Base-by-base conservation (phyloP, 352 stramenopile species). In the Albugo candida region DNA sequence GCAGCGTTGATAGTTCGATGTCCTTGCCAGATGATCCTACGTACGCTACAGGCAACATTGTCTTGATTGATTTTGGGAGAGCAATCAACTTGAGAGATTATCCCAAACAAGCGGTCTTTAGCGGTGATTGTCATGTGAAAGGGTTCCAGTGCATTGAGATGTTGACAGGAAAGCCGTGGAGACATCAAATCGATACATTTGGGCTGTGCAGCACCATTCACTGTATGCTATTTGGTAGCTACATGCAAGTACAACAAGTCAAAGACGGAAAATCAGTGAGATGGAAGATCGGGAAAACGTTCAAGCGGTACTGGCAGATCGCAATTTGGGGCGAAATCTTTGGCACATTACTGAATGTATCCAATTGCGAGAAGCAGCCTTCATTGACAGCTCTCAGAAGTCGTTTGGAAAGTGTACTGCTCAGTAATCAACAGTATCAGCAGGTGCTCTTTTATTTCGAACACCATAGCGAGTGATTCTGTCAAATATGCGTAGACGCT, bases 91-190 rank as follows among this genome's bases (percentile, higher is more conserved):
- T 84, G 36, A 52, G 51, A 19, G 49, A 64, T 24, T 92, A 83
- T 45, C 67, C 74, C 0, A 16, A 56, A 0, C 60, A 58, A 14
- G 85, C 61, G 12, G 64, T 45, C 13, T 92, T 92, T 47, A 56
- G 49, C 27, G 75, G 77, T 24, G 71, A 81, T 47, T 89, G 77
- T 52, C 79, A 92, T 39, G 71, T 70, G 4, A 84, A 85, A 62
- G 77, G 72, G 5, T 92, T 92, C 42, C 70, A 89, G 58, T 82
- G 63, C 19, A 58, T 86, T 19, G 79, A 92, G 54, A 92, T 92
- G 79, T 53, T 86, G 18, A 78, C 67, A 2, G 64, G 66, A 5
- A 58, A 53, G 13, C 72, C 72, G 17, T 92, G 79, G 79, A 86
- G 67, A 17, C 58, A 75, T 11, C 79, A 92, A 60, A 84, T 92